Conservation (phyloP, 805 yeast genomes). For the Lipomyces lipofer region DNA sequence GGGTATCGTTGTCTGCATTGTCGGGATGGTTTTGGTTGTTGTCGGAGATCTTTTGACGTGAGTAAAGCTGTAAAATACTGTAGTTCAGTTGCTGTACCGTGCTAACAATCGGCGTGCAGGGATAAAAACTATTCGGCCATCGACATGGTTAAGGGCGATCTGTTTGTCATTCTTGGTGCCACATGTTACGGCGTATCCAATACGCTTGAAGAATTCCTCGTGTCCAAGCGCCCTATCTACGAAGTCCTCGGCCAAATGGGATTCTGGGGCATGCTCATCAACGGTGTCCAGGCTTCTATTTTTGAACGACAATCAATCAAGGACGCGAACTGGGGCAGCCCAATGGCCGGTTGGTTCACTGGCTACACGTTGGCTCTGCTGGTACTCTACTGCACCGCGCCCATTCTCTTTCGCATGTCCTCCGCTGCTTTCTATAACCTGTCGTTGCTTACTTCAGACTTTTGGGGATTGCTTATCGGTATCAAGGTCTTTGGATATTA, state of each 20-base stretch:
- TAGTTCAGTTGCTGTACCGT: not conserved
- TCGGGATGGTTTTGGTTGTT: conserved; percentile 46
- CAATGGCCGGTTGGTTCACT: conserved; percentile 47
- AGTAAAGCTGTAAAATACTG: not conserved
- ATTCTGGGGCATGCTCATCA: conserved; percentile 45
- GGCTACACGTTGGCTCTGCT: conserved; percentile 47
- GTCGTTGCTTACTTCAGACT: conserved; percentile 47
- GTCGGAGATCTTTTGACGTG: conserved; percentile 44
- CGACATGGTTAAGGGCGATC: conserved; percentile 47
- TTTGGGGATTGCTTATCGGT: conserved; percentile 50
- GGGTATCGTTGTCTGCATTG: conserved; percentile 46
- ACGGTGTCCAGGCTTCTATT: conserved; percentile 48
- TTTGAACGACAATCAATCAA: conserved; percentile 44
- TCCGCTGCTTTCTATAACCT: conserved; percentile 50
- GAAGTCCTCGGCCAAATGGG: conserved; percentile 49
- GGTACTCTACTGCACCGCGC: conserved; percentile 45
- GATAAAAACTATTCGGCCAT: conserved; percentile 45
- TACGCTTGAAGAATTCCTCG: conserved; percentile 47
- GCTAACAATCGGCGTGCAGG: not conserved
- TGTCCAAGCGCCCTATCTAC: conserved; percentile 48
- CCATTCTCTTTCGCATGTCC: conserved; percentile 48
- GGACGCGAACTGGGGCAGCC: conserved; percentile 43
- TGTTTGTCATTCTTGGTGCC: conserved; percentile 48
- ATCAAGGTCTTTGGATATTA: conserved; percentile 47
- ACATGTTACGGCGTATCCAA: conserved; percentile 49